phyloP scores from a whole-genome alignment of 805 yeast genomes.

The Ascoidea asiatica region DNA sequence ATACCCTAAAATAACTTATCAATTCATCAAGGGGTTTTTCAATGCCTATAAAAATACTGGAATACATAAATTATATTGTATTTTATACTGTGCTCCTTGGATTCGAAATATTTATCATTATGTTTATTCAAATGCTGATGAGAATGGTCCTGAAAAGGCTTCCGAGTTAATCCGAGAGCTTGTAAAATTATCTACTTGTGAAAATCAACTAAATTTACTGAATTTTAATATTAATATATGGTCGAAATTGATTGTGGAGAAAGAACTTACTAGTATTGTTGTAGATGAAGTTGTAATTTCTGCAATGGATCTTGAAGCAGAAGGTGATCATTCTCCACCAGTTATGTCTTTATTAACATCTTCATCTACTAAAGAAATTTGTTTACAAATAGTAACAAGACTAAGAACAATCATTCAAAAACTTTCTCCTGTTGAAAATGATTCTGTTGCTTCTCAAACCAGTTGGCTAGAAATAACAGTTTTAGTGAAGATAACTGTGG shows the following conservation, averaged over 20 bases:
- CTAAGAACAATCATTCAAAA: slow-evolving; percentile 28
- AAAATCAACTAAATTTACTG: slow-evolving; percentile 23
- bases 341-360: slow-evolving; percentile 32
- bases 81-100: slow-evolving; percentile 27
- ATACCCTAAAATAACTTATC: slow-evolving; percentile 36
- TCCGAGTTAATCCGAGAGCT: slow-evolving; percentile 35
- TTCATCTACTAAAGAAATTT: slow-evolving; percentile 38
- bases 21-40: slow-evolving; percentile 32
- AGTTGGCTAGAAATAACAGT: slow-evolving; percentile 41
- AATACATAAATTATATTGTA: slow-evolving; percentile 5
- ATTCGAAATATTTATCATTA: slow-evolving; percentile 32
- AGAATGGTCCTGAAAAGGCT: slow-evolving; percentile 29
- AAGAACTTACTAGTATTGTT: slow-evolving; percentile 27
- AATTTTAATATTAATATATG: slow-evolving; percentile 34
- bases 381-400: slow-evolving; percentile 35
- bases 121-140: slow-evolving; percentile 25
- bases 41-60: slow-evolving; percentile 29
- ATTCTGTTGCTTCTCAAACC: slow-evolving; percentile 21
- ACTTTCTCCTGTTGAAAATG: slow-evolving; percentile 12
- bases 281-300: slow-evolving; percentile 42
- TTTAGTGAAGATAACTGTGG: slow-evolving; percentile 32
- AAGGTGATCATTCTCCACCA: slow-evolving; percentile 37
- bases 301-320: slow-evolving; percentile 41
- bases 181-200: slow-evolving; percentile 25
- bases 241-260: slow-evolving; percentile 35